Evolutionary conservation across 2,329 filamentous ascomycete species (phyloP).

Genomic region (Lecanicillium sp.): DNA sequence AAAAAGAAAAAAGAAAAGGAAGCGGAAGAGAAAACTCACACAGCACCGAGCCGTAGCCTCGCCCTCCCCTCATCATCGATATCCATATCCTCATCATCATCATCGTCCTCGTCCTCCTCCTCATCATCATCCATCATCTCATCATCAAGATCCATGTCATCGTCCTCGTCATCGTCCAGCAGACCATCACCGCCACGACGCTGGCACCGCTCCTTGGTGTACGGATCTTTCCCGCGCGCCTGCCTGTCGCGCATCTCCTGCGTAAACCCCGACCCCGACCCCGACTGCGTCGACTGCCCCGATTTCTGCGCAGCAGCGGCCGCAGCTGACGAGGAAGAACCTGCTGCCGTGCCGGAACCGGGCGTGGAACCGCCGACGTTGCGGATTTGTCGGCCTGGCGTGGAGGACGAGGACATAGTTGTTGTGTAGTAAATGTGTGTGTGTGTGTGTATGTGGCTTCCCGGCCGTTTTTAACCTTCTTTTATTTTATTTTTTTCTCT

Average conservation of each 20-base stretch:
- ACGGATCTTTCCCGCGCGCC: conserved; percentile 53
- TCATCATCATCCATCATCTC: conserved; percentile 6
- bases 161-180: conserved; percentile 26
- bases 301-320: too few relatives aligned
- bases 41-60: conserved; percentile 17
- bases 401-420: too few relatives aligned
- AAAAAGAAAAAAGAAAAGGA: conserved; percentile 1
- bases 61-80: background rate
- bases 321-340: too few relatives aligned
- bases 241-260: conserved; percentile 51
- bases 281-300: background rate
- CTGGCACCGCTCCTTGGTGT: conserved; percentile 23
- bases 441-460: too few relatives aligned
- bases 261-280: conserved; percentile 31
- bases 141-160: conserved; percentile 19
- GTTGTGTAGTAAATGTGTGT: too few relatives aligned
- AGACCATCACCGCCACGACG: conserved; percentile 26
- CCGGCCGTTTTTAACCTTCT: too few relatives aligned
- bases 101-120: conserved; percentile 1
- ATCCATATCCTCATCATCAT: background rate
- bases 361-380: too few relatives aligned
- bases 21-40: conserved; percentile 6
- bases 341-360: too few relatives aligned
- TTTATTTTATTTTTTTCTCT: too few relatives aligned
- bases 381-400: too few relatives aligned